Evolutionary conservation across 768 basidiomycete genomes (phyloP).

Genomic region (Kwoniella sp.): DNA sequence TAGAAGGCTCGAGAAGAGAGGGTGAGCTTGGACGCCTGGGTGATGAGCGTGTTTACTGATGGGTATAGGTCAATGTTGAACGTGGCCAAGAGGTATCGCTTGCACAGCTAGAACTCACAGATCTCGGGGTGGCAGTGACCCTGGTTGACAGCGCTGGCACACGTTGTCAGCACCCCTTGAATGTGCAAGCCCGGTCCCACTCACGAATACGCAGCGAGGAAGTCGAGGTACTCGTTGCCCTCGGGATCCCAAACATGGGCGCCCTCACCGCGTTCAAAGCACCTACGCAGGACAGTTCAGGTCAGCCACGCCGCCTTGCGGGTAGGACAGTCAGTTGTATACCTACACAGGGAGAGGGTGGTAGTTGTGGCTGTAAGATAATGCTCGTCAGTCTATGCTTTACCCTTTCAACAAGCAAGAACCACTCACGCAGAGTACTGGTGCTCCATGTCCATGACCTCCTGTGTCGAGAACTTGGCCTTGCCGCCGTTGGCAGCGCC

Average conservation of each 20-base stretch:
- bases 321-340: too few relatives aligned
- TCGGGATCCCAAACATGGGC: constrained; percentile 82
- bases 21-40: constrained; percentile 84
- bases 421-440: constrained; percentile 51
- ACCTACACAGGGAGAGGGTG: constrained; percentile 77
- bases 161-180: neutral
- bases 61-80: constrained; percentile 64
- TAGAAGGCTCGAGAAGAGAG: constrained; percentile 95
- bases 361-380: constrained; percentile 64
- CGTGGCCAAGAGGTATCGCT: neutral
- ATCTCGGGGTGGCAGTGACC: constrained; percentile 52
- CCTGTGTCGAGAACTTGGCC: constrained; percentile 47
- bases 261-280: constrained; percentile 84
- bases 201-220: constrained; percentile 95
- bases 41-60: constrained; percentile 73
- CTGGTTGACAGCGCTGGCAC: constrained; percentile 78
- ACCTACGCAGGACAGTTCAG: constrained; percentile 51
- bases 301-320: too few relatives aligned
- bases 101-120: constrained; percentile 17
- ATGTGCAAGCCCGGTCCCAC: constrained; percentile 37
- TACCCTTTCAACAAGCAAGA: neutral
- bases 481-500: constrained; percentile 15
- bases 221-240: constrained; percentile 93
- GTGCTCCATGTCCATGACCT: constrained; percentile 75
- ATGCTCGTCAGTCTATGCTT: neutral